These are phyloP conservation scores for Ophiostoma triangulosporum DNA, from an alignment of 2,329 filamentous ascomycete species.

Conservation along the genomic window DNA sequence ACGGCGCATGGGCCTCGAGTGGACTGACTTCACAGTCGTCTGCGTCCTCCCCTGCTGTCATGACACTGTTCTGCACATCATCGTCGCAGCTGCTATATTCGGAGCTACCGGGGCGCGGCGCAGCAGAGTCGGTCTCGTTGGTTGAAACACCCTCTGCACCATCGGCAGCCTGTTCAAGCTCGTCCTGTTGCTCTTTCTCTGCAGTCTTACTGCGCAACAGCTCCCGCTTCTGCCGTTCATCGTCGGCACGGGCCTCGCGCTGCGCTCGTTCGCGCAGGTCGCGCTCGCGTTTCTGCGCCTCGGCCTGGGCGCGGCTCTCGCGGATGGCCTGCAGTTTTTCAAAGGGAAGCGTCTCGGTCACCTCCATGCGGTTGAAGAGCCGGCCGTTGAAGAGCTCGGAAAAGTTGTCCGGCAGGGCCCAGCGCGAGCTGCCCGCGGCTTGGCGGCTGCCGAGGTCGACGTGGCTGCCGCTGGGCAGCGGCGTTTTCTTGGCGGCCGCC, in stretches of 20 bases:
- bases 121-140: too few species aligned
- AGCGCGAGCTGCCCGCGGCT: slow-evolving; percentile 24
- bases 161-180: background rate
- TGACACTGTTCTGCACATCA: background rate
- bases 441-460: slow-evolving; percentile 7
- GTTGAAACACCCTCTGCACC: too few species aligned
- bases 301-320: slow-evolving; percentile 25
- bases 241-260: slow-evolving; percentile 2
- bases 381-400: slow-evolving; percentile 42
- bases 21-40: slow-evolving; percentile 2
- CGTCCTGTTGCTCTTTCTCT: background rate
- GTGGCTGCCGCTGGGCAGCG: slow-evolving; percentile 1
- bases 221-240: background rate
- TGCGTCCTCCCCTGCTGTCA: background rate
- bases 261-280: slow-evolving; percentile 4
- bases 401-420: slow-evolving; percentile 43
- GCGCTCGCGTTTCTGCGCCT: slow-evolving; percentile 5
- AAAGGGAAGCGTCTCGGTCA: slow-evolving; percentile 45
- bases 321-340: slow-evolving; percentile 34
- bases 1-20: background rate
- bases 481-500: background rate
- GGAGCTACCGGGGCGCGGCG: too few species aligned
- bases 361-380: slow-evolving; percentile 41
- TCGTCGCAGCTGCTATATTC: background rate
- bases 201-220: slow-evolving; percentile 9